Conservation (phyloP, 345 rosid species). For the Citrus mangshanensis region DNA sequence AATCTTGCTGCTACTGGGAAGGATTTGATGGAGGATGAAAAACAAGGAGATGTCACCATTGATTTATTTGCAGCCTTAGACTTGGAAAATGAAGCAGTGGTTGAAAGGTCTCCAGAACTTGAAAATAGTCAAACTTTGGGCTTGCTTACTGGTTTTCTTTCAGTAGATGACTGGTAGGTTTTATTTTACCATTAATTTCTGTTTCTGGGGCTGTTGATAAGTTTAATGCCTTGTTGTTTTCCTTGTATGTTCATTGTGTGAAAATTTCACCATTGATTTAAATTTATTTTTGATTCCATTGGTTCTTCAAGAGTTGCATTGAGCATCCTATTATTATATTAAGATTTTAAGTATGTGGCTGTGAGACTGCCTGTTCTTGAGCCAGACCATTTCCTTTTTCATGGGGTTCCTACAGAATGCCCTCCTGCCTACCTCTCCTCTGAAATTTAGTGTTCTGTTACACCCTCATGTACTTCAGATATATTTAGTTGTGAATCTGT, state of each 20-base stretch:
- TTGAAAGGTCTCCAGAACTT: constrained; percentile 73
- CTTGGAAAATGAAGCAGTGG: constrained; percentile 88
- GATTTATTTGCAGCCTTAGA: constrained; percentile 92
- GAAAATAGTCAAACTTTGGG: constrained; percentile 90
- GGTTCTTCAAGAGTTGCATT: not conserved
- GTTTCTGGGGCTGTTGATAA: not conserved
- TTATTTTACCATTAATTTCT: constrained; percentile 2
- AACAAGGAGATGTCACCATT: constrained; percentile 88
- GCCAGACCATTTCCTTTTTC: not conserved
- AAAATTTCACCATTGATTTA: not conserved
- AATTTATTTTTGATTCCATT: not conserved
- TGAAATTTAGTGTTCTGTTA: not conserved
- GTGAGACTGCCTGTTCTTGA: not conserved
- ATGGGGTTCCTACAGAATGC: not conserved
- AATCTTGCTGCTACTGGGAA: constrained; percentile 99
- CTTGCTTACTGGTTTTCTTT: constrained; percentile 88
- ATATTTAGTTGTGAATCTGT: not conserved
- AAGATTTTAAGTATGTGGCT: not conserved
- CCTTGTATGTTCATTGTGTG: not conserved
- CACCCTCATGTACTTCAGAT: not conserved
- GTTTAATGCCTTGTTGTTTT: not conserved
- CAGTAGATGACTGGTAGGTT: constrained; percentile 92
- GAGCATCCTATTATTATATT: not conserved
- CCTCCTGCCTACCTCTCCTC: not conserved
- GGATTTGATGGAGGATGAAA: constrained; percentile 99